phyloP scores from a whole-genome alignment of 2,329 filamentous ascomycete species.

The Monosporascus sp. region DNA sequence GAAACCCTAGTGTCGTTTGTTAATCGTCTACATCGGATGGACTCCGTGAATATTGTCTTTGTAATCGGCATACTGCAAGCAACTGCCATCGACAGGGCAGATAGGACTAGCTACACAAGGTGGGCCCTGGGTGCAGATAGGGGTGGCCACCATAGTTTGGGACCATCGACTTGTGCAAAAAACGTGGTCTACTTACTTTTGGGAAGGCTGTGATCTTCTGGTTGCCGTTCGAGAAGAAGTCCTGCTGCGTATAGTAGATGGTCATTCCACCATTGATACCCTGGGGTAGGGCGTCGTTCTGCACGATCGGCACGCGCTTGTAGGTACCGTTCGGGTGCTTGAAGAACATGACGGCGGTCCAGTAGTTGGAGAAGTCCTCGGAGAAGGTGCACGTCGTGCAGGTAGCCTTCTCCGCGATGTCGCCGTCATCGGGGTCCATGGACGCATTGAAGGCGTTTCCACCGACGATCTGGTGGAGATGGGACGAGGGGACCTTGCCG shows the following conservation, averaged over 20 bases:
- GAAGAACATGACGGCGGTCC: conserved; percentile 26
- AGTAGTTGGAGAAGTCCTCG: conserved; percentile 26
- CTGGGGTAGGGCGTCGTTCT: conserved; percentile 21
- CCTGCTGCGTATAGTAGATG: conserved; percentile 26
- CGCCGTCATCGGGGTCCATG: conserved; percentile 20
- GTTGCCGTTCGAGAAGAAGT: conserved; percentile 24
- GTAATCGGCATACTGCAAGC: neutral
- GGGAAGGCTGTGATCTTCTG: conserved; percentile 39
- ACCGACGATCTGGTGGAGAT: conserved; percentile 27
- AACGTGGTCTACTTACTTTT: conserved; percentile 21
- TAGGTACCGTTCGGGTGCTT: conserved; percentile 25
- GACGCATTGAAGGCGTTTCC: conserved; percentile 26
- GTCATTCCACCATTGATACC: conserved; percentile 26
- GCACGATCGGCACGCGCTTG: conserved; percentile 25
- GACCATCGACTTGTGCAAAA: neutral
- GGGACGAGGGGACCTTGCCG: conserved; percentile 19
- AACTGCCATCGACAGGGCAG: too few relatives aligned
- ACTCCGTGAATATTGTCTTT: neutral
- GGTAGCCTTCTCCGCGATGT: conserved; percentile 18
- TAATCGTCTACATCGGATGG: neutral
- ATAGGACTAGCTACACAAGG: neutral
- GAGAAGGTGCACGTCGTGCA: conserved; percentile 26
- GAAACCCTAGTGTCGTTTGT: conserved; percentile 28
- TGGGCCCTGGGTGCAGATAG: neutral
- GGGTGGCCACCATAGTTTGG: neutral